Conservation (phyloP, 331 rosid genomes). For the Malus hybrid region DNA sequence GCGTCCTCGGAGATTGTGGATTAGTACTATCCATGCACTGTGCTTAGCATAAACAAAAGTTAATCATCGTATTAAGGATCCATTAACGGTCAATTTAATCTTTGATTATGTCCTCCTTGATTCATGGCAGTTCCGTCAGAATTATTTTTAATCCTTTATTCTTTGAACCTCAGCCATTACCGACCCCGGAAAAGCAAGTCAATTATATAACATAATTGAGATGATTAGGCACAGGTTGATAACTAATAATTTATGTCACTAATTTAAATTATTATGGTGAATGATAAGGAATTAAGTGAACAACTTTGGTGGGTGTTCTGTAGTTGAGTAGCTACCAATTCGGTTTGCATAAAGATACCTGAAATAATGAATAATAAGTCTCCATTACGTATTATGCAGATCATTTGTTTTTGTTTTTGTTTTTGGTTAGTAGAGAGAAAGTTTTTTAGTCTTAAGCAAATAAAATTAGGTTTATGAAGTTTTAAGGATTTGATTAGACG, state of each 20-base stretch:
- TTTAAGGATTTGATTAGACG: not conserved
- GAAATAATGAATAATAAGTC: not conserved
- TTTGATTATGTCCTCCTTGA: slow-evolving; percentile 10
- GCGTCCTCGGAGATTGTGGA: not conserved
- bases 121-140: slow-evolving; percentile 16
- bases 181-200: slow-evolving; percentile 13
- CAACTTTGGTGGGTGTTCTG: slow-evolving; percentile 9
- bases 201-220: slow-evolving; percentile 31
- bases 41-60: not conserved
- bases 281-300: slow-evolving; percentile 16
- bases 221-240: slow-evolving; percentile 35
- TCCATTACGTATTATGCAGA: not conserved
- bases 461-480: not conserved
- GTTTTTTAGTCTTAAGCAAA: not conserved
- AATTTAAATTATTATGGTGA: slow-evolving; percentile 12
- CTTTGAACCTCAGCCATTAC: too few species aligned
- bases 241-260: slow-evolving; percentile 28
- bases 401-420: not conserved
- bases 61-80: not conserved
- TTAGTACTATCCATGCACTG: not conserved
- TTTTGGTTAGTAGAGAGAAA: not conserved
- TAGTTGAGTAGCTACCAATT: not conserved
- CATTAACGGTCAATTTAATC: not conserved
- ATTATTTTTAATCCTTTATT: too few species aligned
- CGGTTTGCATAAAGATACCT: slow-evolving; percentile 2